phyloP scores from a whole-genome alignment of 2,329 filamentous ascomycete genomes.

The Botrytis fragariae region DNA sequence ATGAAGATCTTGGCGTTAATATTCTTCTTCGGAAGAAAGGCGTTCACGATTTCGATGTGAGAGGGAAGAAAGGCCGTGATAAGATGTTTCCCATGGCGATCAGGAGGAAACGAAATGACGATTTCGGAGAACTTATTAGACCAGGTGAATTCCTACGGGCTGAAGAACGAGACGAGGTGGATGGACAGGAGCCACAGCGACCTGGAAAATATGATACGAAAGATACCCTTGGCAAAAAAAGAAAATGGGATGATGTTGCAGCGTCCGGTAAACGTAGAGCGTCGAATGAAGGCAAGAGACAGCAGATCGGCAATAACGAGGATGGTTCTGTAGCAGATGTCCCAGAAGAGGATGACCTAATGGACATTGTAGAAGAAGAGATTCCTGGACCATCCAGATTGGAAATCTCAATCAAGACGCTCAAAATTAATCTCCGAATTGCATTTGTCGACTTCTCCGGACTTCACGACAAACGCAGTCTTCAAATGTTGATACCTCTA shows the following conservation, averaged over 20 bases:
- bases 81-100: conserved; percentile 87
- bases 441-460: conserved; percentile 90
- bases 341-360: conserved; percentile 55
- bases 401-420: conserved; percentile 58
- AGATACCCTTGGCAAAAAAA: conserved; percentile 79
- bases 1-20: conserved; percentile 89
- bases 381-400: conserved; percentile 72
- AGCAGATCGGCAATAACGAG: conserved; percentile 44
- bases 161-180: conserved; percentile 80
- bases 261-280: conserved; percentile 42
- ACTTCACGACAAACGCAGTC: conserved; percentile 86
- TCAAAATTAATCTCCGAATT: conserved; percentile 72
- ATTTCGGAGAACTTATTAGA: conserved; percentile 90
- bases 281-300: conserved; percentile 56
- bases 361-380: conserved; percentile 53
- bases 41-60: conserved; percentile 90
- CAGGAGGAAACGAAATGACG: conserved; percentile 75
- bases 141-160: conserved; percentile 92
- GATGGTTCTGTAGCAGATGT: conserved; percentile 43
- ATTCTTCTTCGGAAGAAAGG: conserved; percentile 84
- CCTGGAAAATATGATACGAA: conserved; percentile 50
- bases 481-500: conserved; percentile 91
- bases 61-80: conserved; percentile 87
- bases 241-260: conserved; percentile 81
- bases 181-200: conserved; percentile 60